Base-by-base conservation (phyloP, 2,329 filamentous ascomycete species). In the Pseudogymnoascus sp. region DNA sequence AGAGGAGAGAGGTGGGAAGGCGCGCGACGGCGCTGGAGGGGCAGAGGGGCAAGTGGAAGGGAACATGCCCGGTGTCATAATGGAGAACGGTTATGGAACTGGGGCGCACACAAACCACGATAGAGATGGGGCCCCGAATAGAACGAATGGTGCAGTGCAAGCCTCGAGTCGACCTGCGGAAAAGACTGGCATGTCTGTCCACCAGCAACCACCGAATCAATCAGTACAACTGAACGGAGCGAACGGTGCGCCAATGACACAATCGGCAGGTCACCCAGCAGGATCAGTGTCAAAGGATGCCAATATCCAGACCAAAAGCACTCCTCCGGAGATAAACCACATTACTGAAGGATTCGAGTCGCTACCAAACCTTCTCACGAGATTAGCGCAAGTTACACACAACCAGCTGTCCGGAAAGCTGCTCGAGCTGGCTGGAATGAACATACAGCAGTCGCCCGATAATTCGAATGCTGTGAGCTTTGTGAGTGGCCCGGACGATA, bases 331-430 rank as follows among this genome's bases (percentile, higher is more conserved):
- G 70, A 84, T 88, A 38, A 75, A 78, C 38, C 91, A 96, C 71
- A 88, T 96, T 64, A 88, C 88, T 0, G 79, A 87, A 63, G 88
- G 86, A 36, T 96, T 92, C 73, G 82, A 93, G 63, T 87, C 91
- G 3, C 81, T 97, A 18, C 86, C 87, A 3, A 83, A 83, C 12
- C 78, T 99, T 53, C 82, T 97, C 61, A 84, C 86, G 67, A 87
- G 95, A 68, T 83, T 95, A 38, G 88, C 90, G 36, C 92, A 97
- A 75, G 86, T 88, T 70, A 91, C 90, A 59, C 93, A 93, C 75
- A 91, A 90, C 72, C 85, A 88, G 62, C 80, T 97, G 34, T 81
- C 85, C 59, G 87, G 89, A 7, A 81, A 88, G 65, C 82, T 97
- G 46, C 77, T 82, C 38, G 84, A 88, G 64, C 78, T 97, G 75